Evolutionary conservation across 2,329 filamentous ascomycete species (phyloP).

Genomic region (Penicillium sp.): DNA sequence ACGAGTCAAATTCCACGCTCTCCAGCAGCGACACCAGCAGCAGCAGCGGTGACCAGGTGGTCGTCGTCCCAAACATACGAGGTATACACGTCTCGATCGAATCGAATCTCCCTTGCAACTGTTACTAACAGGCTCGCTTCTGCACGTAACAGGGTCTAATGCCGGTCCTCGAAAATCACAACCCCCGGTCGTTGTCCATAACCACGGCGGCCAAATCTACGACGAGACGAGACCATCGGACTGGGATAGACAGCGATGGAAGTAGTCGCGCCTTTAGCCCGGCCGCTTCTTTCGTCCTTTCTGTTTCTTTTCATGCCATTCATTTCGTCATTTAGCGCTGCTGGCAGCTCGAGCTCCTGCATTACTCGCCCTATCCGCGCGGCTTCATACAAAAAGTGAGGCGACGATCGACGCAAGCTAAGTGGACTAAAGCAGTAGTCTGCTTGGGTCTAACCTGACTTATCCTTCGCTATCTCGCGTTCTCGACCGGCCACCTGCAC

Average conservation of each 20-base stretch:
- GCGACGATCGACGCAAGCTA: constrained; percentile 29
- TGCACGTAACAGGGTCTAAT: constrained; percentile 36
- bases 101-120: neutral
- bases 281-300: constrained; percentile 7
- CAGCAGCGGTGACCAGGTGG: constrained; percentile 36
- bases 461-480: constrained; percentile 16
- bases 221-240: constrained; percentile 43
- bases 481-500: constrained; percentile 20
- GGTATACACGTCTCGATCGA: constrained; percentile 29
- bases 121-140: constrained; percentile 19
- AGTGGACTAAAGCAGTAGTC: constrained; percentile 9
- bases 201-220: constrained; percentile 42
- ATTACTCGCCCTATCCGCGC: constrained; percentile 28
- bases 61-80: constrained; percentile 35
- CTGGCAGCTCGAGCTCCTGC: constrained; percentile 22
- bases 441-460: constrained; percentile 13
- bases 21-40: constrained; percentile 30
- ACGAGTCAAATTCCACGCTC: constrained; percentile 42
- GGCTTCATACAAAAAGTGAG: constrained; percentile 32
- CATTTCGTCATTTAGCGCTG: constrained; percentile 20
- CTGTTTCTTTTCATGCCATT: constrained; percentile 1
- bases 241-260: constrained; percentile 47
- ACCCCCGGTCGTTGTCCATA: constrained; percentile 41
- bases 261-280: constrained; percentile 28
- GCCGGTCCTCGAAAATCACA: constrained; percentile 35